Evolutionary conservation across 805 yeast species (phyloP).

Genomic region (Lachancea dasiensis): DNA sequence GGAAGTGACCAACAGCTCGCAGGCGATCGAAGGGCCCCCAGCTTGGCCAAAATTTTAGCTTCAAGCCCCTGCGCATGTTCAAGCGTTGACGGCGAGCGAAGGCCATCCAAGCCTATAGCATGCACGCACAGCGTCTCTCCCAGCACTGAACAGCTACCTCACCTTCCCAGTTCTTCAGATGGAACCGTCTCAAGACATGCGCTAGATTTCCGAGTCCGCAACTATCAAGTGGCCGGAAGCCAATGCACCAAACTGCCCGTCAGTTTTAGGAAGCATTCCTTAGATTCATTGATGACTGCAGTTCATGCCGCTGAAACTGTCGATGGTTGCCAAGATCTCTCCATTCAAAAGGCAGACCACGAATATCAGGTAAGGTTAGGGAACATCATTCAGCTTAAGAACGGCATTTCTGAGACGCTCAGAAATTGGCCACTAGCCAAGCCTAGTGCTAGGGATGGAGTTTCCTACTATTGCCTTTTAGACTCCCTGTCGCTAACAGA

Average conservation of each 20-base stretch:
- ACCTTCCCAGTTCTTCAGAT: too few species aligned
- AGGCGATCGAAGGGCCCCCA: not conserved
- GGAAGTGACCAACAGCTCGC: not conserved
- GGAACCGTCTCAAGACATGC: not conserved
- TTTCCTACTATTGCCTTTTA: not conserved
- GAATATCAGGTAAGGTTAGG: slow-evolving; percentile 15
- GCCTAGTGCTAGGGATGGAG: not conserved
- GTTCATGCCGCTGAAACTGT: slow-evolving; percentile 16
- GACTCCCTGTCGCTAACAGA: slow-evolving; percentile 1
- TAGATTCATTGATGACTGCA: slow-evolving; percentile 24
- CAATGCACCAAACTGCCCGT: not conserved
- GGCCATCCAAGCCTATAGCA: too few species aligned
- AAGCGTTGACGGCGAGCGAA: too few species aligned
- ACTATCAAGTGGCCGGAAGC: slow-evolving; percentile 2
- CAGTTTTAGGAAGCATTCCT: slow-evolving; percentile 12
- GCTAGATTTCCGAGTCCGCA: slow-evolving; percentile 4
- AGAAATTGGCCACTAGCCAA: slow-evolving; percentile 14
- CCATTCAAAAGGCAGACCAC: slow-evolving; percentile 7
- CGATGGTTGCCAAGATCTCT: not conserved
- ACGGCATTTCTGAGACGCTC: slow-evolving; percentile 11
- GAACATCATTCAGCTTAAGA: slow-evolving; percentile 15
- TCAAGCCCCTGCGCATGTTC: slow-evolving; percentile 1
- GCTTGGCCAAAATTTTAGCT: slow-evolving; percentile 3
- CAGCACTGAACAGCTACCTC: slow-evolving; percentile 1
- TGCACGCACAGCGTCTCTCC: too few species aligned